Percentiles rank a stretch among this genome's conserved stretches.
Evolutionary conservation across 1,139 yeast genomes (phyloP).

Genomic region (Blastobotrys serpentis): DNA sequence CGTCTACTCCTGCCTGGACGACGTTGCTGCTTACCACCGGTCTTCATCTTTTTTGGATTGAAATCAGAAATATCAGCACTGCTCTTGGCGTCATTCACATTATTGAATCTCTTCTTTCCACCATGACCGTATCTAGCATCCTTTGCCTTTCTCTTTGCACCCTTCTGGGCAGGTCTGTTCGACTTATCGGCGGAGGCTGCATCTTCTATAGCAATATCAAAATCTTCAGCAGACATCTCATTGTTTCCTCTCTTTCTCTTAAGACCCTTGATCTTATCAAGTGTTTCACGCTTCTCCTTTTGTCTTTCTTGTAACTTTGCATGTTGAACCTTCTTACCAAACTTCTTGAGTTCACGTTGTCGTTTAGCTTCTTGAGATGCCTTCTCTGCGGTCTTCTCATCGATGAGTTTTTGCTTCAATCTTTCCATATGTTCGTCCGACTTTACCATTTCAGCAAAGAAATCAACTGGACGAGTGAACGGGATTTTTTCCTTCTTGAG

Average conservation of each 20-base stretch:
- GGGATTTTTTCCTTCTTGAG: slow-evolving; percentile 71
- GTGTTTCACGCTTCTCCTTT: slow-evolving; percentile 86
- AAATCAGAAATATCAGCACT: slow-evolving; percentile 70
- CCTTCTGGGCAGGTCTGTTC: slow-evolving; percentile 46
- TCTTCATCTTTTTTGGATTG: slow-evolving; percentile 55
- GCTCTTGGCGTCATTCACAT: slow-evolving; percentile 73
- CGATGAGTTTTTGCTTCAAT: slow-evolving; percentile 74
- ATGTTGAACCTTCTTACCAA: slow-evolving; percentile 95
- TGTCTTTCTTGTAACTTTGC: slow-evolving; percentile 94
- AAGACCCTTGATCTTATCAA: slow-evolving; percentile 84
- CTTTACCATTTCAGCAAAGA: slow-evolving; percentile 98
- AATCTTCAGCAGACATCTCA: slow-evolving; percentile 57
- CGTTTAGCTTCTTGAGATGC: slow-evolving; percentile 92
- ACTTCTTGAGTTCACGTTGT: slow-evolving; percentile 93
- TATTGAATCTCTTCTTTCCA: slow-evolving; percentile 71
- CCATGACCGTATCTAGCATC: slow-evolving; percentile 69
- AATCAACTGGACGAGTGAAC: slow-evolving; percentile 90
- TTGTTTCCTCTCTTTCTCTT: slow-evolving; percentile 82
- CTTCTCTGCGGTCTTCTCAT: slow-evolving; percentile 86
- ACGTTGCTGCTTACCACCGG: slow-evolving; percentile 26
- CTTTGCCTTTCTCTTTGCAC: slow-evolving; percentile 65
- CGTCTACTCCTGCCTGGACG: slow-evolving; percentile 82
- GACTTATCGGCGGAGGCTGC: slow-evolving; percentile 57
- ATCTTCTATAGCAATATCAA: slow-evolving; percentile 81
- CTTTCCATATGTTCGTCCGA: slow-evolving; percentile 98